Percentiles rank a stretch among this genome's conserved stretches.
These are phyloP conservation scores for Suillus clintonianus DNA, from an alignment of 768 basidiomycete genomes.

Conservation along the genomic window DNA sequence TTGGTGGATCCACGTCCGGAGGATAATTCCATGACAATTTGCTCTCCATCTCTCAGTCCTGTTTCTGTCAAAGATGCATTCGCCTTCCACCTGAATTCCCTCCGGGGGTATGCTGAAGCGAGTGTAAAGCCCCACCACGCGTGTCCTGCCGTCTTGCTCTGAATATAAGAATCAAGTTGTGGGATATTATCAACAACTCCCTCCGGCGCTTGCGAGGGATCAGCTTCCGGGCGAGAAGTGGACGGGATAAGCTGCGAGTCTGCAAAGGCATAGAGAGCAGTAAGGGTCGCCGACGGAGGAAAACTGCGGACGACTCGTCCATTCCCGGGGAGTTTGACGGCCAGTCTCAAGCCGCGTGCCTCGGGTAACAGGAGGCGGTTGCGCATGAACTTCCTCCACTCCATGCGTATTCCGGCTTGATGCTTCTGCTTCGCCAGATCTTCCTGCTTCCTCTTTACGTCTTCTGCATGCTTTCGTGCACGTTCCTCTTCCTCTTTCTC, in stretches of 20 bases:
- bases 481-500: conserved; percentile 39
- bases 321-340: conserved; percentile 58
- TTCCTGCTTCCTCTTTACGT: conserved; percentile 37
- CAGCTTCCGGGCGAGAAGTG: conserved; percentile 36
- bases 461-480: conserved; percentile 31
- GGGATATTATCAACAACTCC: conserved; percentile 34
- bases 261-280: conserved; percentile 71
- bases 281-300: conserved; percentile 47
- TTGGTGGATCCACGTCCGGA: conserved; percentile 9
- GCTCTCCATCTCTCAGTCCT: conserved; percentile 56
- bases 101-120: conserved; percentile 67
- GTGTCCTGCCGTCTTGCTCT: conserved; percentile 26
- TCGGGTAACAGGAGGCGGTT: conserved; percentile 43
- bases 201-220: conserved; percentile 45
- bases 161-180: conserved; percentile 38
- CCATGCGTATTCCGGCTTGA: conserved; percentile 41
- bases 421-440: conserved; percentile 38
- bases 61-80: conserved; percentile 44
- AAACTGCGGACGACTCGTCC: conserved; percentile 63
- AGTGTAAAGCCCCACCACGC: conserved; percentile 79
- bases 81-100: conserved; percentile 54
- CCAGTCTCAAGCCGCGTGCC: conserved; percentile 41
- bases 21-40: conserved; percentile 62
- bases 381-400: conserved; percentile 65
- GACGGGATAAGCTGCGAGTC: conserved; percentile 60